Base-by-base conservation (phyloP, 495 filamentous ascomycete genomes). In the Penicillium simplicissimum region DNA sequence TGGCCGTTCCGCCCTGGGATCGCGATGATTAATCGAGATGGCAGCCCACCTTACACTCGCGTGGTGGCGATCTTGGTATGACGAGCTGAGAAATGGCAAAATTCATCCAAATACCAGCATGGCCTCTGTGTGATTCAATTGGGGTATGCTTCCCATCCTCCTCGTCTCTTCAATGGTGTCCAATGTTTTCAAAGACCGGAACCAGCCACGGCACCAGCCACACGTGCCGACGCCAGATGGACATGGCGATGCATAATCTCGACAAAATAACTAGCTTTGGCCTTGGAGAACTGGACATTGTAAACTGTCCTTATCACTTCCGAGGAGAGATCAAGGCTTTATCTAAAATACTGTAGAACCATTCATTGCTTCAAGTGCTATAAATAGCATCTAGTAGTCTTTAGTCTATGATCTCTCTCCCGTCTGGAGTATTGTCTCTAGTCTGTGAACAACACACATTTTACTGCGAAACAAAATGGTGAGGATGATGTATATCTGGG, bases 21-120 rank as follows among this genome's bases (percentile, higher is more conserved):
- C 25, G 38, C 63, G 66, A 71, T 71, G 63, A 71, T 69, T 69
- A 71, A 67, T 69, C 68, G 48, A 60, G 37, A 8, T 36, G 37
- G 35, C 25, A 52, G 15, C 17, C 19, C 8, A 28, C 25, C 28
- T 31, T 31, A 31, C 28, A 31, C 34, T 35, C 14, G 9, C 11
- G 13, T 31, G 45, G 45, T 28, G n/a, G 4, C 23, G 21, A 25
- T 31, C 23, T 15, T 28, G 1, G 10, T 6, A 47, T 31, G 45
- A 23, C 4, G 14, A 49, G 31, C 21, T 6, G 25, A 49, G 13
- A 31, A n/a, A 9, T 31, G 8, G 45, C 31, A 5, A 19, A 9
- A 15, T 49, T 31, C 14, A 49, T 49, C 11, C 2, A 10, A n/a
- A 31, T 4, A 28, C 13, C 21, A 25, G n/a, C 3, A 15, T 19